Evolutionary conservation across 805 yeast genomes (phyloP).

Genomic region (Hanseniaspora occidentalis): DNA sequence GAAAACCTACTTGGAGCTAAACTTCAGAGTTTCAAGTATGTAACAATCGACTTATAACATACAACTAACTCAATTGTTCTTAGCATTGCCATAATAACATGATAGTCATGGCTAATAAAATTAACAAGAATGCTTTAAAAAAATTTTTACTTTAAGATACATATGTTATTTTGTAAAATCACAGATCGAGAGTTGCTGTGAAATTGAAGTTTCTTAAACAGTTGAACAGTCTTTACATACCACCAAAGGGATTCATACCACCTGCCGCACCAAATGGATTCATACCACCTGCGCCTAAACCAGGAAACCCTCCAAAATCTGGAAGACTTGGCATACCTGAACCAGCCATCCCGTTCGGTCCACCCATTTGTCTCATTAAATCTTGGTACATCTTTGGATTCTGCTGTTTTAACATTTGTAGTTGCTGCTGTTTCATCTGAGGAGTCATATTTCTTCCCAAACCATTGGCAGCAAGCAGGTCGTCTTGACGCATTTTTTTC

Average conservation of each 20-base stretch:
- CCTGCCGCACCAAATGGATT: conserved; percentile 60
- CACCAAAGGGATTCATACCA: conserved; percentile 31
- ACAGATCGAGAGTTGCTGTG: conserved; percentile 15
- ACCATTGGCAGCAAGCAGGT: conserved; percentile 34
- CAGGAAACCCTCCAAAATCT: conserved; percentile 23
- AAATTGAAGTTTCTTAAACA: conserved; percentile 30
- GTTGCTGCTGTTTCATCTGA: conserved; percentile 35
- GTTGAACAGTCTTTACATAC: conserved; percentile 26
- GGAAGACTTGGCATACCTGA: conserved; percentile 6
- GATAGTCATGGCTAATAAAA: too few relatives aligned
- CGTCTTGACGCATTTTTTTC: conserved; percentile 21
- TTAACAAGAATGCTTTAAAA: too few relatives aligned
- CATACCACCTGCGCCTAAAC: conserved; percentile 44
- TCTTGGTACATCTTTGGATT: conserved; percentile 68
- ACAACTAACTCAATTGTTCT: too few relatives aligned
- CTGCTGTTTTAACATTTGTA: conserved; percentile 45
- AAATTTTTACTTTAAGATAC: too few relatives aligned
- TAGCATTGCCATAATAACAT: too few relatives aligned
- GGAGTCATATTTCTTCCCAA: conserved; percentile 26
- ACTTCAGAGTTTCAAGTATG: too few relatives aligned
- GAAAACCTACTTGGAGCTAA: too few relatives aligned
- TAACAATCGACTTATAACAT: too few relatives aligned
- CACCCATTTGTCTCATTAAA: conserved; percentile 64
- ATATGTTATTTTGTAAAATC: too few relatives aligned
- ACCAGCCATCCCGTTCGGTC: conserved; percentile 15